Evolutionary conservation across 805 yeast species (phyloP).

Genomic region (Candida vaughaniae): DNA sequence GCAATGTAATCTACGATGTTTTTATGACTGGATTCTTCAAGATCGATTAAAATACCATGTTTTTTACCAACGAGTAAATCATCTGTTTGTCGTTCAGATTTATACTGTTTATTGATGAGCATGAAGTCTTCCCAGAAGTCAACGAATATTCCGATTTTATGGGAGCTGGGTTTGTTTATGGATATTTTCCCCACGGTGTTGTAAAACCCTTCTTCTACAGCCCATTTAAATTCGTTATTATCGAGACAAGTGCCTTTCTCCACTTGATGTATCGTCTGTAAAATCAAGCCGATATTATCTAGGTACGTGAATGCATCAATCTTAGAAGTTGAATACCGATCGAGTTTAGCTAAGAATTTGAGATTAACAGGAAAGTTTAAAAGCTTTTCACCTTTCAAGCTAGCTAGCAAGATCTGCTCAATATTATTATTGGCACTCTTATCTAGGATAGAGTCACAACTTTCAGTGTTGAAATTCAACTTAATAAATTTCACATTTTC

Average conservation of each 20-base stretch:
- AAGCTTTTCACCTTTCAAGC: slow-evolving; percentile 21
- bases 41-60: slow-evolving; percentile 21
- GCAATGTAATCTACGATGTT: slow-evolving; percentile 21
- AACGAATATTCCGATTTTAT: slow-evolving; percentile 33
- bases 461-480: slow-evolving; percentile 15
- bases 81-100: neutral
- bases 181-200: slow-evolving; percentile 27
- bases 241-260: slow-evolving; percentile 20
- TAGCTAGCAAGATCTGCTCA: slow-evolving; percentile 28
- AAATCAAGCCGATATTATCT: slow-evolving; percentile 29
- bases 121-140: slow-evolving; percentile 37
- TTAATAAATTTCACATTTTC: slow-evolving; percentile 13
- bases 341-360: slow-evolving; percentile 35
- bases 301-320: slow-evolving; percentile 31
- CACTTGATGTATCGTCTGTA: slow-evolving; percentile 22
- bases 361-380: slow-evolving; percentile 35
- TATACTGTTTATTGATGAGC: slow-evolving; percentile 23
- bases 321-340: slow-evolving; percentile 28
- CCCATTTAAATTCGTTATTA: slow-evolving; percentile 17
- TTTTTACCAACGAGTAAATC: slow-evolving; percentile 15
- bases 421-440: slow-evolving; percentile 6
- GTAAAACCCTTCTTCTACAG: slow-evolving; percentile 20
- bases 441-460: slow-evolving; percentile 20
- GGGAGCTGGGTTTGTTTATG: slow-evolving; percentile 22
- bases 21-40: slow-evolving; percentile 14